phyloP scores from a whole-genome alignment of 2,329 filamentous ascomycete genomes.

The Diaporthe australafricana region DNA sequence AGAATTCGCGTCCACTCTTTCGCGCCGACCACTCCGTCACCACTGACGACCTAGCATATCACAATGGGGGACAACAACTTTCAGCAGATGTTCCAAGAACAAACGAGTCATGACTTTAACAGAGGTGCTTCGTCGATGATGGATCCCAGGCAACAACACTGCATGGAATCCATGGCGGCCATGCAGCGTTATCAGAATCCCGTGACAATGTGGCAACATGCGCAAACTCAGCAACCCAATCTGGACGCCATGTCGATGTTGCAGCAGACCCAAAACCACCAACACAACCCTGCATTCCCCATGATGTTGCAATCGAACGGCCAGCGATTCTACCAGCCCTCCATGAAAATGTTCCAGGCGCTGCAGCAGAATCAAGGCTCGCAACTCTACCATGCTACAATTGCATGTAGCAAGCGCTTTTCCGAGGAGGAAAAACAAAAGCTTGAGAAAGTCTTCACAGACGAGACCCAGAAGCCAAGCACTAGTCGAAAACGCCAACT shows the following conservation, averaged over 20 bases:
- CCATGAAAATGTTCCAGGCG: slow-evolving; percentile 35
- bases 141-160: slow-evolving; percentile 25
- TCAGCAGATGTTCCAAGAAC: slow-evolving; percentile 31
- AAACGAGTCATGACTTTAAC: slow-evolving; percentile 30
- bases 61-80: slow-evolving; percentile 35
- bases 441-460: slow-evolving; percentile 37
- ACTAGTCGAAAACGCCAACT: slow-evolving; percentile 37
- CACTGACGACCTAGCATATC: not conserved
- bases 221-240: slow-evolving; percentile 22
- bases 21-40: not conserved
- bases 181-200: slow-evolving; percentile 34
- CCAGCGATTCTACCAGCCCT: slow-evolving; percentile 31
- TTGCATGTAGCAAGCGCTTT: slow-evolving; percentile 37
- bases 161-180: slow-evolving; percentile 33
- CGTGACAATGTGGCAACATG: slow-evolving; percentile 33
- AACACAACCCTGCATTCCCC: slow-evolving; percentile 28
- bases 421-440: slow-evolving; percentile 38
- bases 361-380: slow-evolving; percentile 32
- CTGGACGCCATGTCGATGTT: slow-evolving; percentile 36
- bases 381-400: slow-evolving; percentile 34
- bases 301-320: slow-evolving; percentile 37
- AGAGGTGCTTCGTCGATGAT: slow-evolving; percentile 22
- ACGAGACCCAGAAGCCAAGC: slow-evolving; percentile 38
- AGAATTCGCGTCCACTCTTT: not conserved
- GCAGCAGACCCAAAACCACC: slow-evolving; percentile 27